phyloP scores from a whole-genome alignment of 768 basidiomycete species.

The Lactarius akahatsu region DNA sequence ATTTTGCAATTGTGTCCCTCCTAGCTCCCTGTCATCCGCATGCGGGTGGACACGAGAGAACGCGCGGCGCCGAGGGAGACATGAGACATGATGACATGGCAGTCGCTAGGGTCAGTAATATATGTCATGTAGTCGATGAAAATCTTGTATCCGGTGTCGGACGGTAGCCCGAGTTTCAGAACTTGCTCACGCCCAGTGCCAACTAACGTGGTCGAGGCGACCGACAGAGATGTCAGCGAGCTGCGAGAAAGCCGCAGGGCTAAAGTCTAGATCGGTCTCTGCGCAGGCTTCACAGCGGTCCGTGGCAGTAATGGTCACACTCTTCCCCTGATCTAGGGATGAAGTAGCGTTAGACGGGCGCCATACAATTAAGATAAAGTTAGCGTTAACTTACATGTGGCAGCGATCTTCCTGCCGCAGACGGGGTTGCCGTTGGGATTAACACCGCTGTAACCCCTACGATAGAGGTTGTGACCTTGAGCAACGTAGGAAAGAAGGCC shows the following conservation, averaged over 20 bases:
- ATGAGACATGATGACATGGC: conserved; percentile 6
- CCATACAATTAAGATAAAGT: conserved; percentile 13
- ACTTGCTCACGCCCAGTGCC: conserved; percentile 45
- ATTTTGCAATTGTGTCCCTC: background rate
- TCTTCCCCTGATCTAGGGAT: conserved; percentile 50
- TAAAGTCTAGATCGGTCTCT: conserved; percentile 58
- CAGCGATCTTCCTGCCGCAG: conserved; percentile 50
- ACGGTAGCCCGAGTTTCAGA: background rate
- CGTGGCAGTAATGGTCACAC: conserved; percentile 47
- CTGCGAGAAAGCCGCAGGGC: conserved; percentile 52
- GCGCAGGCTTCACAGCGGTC: conserved; percentile 66
- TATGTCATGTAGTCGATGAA: conserved; percentile 15
- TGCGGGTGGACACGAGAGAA: conserved; percentile 30
- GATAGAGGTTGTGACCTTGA: background rate
- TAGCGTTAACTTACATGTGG: conserved; percentile 45
- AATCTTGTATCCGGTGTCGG: background rate
- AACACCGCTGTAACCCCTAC: conserved; percentile 51
- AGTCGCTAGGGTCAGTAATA: conserved; percentile 20
- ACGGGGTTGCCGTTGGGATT: conserved; percentile 80
- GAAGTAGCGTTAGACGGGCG: conserved; percentile 17
- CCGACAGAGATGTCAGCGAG: conserved; percentile 50
- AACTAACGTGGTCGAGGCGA: conserved; percentile 49
- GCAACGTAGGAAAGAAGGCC: background rate
- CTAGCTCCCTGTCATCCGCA: conserved; percentile 35
- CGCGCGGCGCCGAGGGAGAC: conserved; percentile 30